Evolutionary conservation across 768 basidiomycete species (phyloP).

Genomic region (Russula earlei): DNA sequence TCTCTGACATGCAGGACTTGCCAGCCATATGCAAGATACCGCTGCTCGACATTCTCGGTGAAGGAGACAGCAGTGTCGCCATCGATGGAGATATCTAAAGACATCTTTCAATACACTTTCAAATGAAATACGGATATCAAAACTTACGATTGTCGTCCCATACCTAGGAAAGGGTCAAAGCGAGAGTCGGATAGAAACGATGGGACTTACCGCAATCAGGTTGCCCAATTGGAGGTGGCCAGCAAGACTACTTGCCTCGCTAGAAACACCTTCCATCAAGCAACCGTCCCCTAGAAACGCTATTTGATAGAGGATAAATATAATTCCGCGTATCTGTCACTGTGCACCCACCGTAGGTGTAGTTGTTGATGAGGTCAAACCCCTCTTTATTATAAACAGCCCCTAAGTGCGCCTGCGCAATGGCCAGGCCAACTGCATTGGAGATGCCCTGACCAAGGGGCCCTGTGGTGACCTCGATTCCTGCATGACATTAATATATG

Average conservation of each 20-base stretch:
- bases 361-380: conserved; percentile 76
- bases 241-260: conserved; percentile 85
- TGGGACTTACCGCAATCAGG: conserved; percentile 67
- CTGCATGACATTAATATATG: conserved; percentile 26
- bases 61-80: conserved; percentile 88
- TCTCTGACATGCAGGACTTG: conserved; percentile 79
- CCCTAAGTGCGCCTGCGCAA: conserved; percentile 83
- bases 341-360: conserved; percentile 66
- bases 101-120: conserved; percentile 11
- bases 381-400: conserved; percentile 86
- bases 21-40: conserved; percentile 91
- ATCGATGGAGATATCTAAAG: conserved; percentile 87
- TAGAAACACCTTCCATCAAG: conserved; percentile 94
- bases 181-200: conserved; percentile 6
- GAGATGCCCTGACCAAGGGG: conserved; percentile 93
- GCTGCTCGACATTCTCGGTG: conserved; percentile 85
- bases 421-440: conserved; percentile 89
- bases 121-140: neutral
- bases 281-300: conserved; percentile 94
- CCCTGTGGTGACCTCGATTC: conserved; percentile 89
- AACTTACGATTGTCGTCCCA: conserved; percentile 92
- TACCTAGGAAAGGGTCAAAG: conserved; percentile 38
- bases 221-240: conserved; percentile 92
- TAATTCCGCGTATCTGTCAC: neutral
- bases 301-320: conserved; percentile 25